Evolutionary conservation across 1,284 basidiomycete genomes (phyloP), one percentile per base, ranked within the genome.

Genomic region (Cryptococcus floricola): DNA sequence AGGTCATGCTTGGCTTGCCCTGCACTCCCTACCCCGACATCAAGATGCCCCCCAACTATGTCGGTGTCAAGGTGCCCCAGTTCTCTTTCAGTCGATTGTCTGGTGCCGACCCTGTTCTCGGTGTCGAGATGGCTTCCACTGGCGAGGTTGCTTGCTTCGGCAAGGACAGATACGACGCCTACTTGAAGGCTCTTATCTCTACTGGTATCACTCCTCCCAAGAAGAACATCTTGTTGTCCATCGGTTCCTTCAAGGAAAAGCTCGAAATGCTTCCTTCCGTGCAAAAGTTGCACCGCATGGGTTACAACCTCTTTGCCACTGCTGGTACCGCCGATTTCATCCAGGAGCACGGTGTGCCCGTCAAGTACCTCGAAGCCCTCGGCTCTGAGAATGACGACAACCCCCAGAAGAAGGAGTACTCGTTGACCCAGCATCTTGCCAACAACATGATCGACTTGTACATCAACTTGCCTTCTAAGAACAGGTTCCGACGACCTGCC

Each of bases 131-230:
- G 96, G 93, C 95, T 0, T 94, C 90, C 68, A 98, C 96, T 6
- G 96, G 95, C 54, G 95, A 98, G 77, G 92, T 98, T 18, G 96
- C 96, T n/a, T 87, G 89, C 63, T 98, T 98, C 73, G 96, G 95
- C 46, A 85, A 86, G 71, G 89, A 97, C 73, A 81, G 98, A 42
- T 87, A 94, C 70, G 96, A 98, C 77, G 96, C 95, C 10, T 98
- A 97, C 79, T 98, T 94, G 95, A n/a, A 53, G 50, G 87, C 90
- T n/a, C 82, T 95, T 45, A 83, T 84, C 5, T 89, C 89, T 27
- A 96, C 95, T 3, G 94, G 95, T 38, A 96, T 98, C 68, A 83
- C 87, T 39, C 86, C 87, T 1, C 96, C 95, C 39, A 92, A 95
- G 82, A 74, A 74, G 69, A 74, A 73, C 62, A 69, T 74, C 38